Base-by-base conservation (phyloP, 371 early-diverging fungal species). In the Apophysomyces trapeziformis region DNA sequence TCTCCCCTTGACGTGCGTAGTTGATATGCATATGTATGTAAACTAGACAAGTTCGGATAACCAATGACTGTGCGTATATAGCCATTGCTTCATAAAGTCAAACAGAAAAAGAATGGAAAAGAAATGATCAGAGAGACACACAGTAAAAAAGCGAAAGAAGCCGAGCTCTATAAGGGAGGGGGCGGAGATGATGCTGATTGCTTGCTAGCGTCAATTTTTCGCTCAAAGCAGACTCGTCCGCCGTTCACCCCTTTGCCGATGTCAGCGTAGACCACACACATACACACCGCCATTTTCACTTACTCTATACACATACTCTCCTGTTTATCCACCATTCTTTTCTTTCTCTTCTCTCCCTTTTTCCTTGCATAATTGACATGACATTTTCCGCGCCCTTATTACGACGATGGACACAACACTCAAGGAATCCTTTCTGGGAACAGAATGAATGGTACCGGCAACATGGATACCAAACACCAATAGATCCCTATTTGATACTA, bases 381-480 rank as follows among this genome's bases (percentile, higher is more conserved):
- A 50, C 54, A 9, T 50, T 50, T 50, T n/a, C 54, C 9, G 7
- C 21, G 21, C 21, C 21, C 18, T 50, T 50, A n/a, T 26, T 50
- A 50, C 54, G 54, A 63, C 32, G 56, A 13, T 38, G 16, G 11
- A 50, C 54, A 21, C 21, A 50, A 5, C 21, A 9, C 21, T 50
- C 54, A 50, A 59, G 64, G n/a, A 66, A 41, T 11, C 58, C 69
- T 35, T 61, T 39, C 50, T 74, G 74, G 78, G 78, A 80, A 39
- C 70, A 65, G 38, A 91, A 90, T 68, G 80, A 74, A 8, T 91
- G 91, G 91, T 75, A 41, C 35, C 78, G 90, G 39, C 64, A 75
- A 8, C 79, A 87, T 64, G 90, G 88, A 3, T 85, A 87, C 70
- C 83, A 87, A 45, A 63, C 70, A 26, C 92, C 92, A 5, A 62